phyloP scores from a whole-genome alignment of 2,329 filamentous ascomycete genomes.

The Neospermospora avenae region DNA sequence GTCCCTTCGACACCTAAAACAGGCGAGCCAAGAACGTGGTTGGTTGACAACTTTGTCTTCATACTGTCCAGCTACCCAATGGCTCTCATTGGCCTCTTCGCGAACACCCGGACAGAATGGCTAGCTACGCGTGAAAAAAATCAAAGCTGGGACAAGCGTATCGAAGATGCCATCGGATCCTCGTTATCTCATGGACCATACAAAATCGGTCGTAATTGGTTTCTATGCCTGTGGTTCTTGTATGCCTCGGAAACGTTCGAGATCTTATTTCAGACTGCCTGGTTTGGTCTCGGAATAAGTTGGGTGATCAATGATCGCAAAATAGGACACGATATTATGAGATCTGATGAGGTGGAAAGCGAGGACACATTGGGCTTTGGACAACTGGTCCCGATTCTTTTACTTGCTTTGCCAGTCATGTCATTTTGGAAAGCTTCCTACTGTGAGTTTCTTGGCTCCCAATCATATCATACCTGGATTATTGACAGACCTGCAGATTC shows the following conservation, averaged over 20 bases:
- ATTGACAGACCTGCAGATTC: not conserved
- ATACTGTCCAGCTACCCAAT: not conserved
- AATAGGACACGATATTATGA: not conserved
- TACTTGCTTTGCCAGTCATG: not conserved
- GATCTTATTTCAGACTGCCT: not conserved
- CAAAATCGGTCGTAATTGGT: not conserved
- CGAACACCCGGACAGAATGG: not conserved
- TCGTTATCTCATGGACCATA: not conserved
- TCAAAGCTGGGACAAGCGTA: not conserved
- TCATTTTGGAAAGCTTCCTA: not conserved
- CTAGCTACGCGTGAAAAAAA: not conserved
- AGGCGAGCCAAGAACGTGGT: not conserved
- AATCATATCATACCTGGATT: not conserved
- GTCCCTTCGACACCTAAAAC: not conserved
- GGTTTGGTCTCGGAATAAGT: not conserved
- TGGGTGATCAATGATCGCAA: not conserved
- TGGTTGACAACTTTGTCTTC: not conserved
- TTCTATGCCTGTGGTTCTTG: not conserved
- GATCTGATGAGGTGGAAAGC: not conserved
- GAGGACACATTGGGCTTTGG: not conserved
- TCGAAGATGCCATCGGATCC: not conserved
- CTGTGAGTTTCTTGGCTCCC: not conserved
- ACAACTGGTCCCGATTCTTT: not conserved
- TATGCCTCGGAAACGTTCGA: not conserved
- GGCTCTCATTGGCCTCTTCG: not conserved